Evolutionary conservation across 805 yeast genomes (phyloP).

Genomic region (Allodekkera sacchari): DNA sequence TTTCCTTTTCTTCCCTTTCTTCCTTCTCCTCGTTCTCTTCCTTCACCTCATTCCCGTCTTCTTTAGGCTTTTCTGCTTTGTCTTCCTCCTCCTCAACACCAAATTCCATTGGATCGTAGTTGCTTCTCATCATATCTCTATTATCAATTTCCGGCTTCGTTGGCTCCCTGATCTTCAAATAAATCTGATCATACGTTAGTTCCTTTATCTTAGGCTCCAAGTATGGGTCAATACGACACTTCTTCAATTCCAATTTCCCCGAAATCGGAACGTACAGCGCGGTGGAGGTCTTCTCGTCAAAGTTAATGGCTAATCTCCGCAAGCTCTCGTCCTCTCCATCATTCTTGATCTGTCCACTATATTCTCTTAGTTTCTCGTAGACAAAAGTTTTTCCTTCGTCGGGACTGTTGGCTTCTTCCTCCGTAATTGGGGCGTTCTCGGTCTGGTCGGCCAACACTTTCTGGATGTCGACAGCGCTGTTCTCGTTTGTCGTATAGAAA

Average conservation of each 20-base stretch:
- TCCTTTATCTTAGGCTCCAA: slow-evolving; percentile 48
- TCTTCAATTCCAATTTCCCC: slow-evolving; percentile 73
- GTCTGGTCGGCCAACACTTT: slow-evolving; percentile 37
- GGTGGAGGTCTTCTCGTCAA: slow-evolving; percentile 43
- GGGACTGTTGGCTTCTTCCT: slow-evolving; percentile 37
- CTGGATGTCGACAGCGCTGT: slow-evolving; percentile 33
- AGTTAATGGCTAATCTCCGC: slow-evolving; percentile 64
- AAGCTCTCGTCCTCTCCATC: slow-evolving; percentile 27
- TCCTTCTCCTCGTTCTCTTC: slow-evolving; percentile 2
- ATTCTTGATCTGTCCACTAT: slow-evolving; percentile 55
- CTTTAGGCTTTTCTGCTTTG: slow-evolving; percentile 25
- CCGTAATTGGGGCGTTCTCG: slow-evolving; percentile 37
- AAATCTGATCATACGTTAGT: slow-evolving; percentile 52
- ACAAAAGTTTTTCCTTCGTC: slow-evolving; percentile 32
- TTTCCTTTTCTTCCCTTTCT: slow-evolving; percentile 1
- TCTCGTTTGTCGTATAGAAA: slow-evolving; percentile 42
- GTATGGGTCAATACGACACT: slow-evolving; percentile 66
- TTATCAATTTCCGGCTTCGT: slow-evolving; percentile 57
- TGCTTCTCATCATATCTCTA: slow-evolving; percentile 62
- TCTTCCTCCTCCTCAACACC: slow-evolving; percentile 52
- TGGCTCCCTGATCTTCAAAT: slow-evolving; percentile 61
- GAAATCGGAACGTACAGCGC: slow-evolving; percentile 74
- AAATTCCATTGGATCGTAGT: slow-evolving; percentile 73
- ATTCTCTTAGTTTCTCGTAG: slow-evolving; percentile 66
- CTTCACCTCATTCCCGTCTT: not conserved